Evolutionary conservation across 106 monocot species (phyloP), one percentile per base, ranked within the genome.

Genomic region (Acorus calamus): DNA sequence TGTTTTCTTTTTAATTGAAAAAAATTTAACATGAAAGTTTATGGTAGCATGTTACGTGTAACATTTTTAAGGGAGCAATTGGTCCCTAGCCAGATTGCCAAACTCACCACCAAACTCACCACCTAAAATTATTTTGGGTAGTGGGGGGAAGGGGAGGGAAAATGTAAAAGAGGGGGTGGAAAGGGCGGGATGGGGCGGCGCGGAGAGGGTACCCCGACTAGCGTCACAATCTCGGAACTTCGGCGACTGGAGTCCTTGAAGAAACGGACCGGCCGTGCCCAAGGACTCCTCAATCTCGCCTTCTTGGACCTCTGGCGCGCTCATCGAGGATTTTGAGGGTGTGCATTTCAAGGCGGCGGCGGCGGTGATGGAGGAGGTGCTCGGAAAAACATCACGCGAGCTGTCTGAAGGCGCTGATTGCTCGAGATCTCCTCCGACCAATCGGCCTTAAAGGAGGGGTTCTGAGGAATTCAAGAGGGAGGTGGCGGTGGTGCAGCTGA

Each of bases 391-490:
- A 60, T 70, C 41, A 65, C 69, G 42, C 76, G 8, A 70, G 69
- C 53, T 63, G 44, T 46, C 53, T 76, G 52, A 46, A 69, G 4
- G 13, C 53, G 1, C 59, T 76, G 53, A 70, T 76, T 46, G 69
- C 69, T 59, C 4, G 64, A 59, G 11, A 59, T 76, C 41, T 3
- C 63, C 14, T 63, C 57, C 2, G 47, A 76, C 14, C 64, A n/a
- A 0, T 8, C 52, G 41, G 52, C 11, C 1, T 42, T 75, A 3
- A 60, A 46, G 62, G 57, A 44, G 61, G 75, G 69, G 62, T 11
- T 75, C 47, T 28, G 65, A 60, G 4, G 64, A 69, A 47, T 70
- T 76, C 58, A 57, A 48, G 64, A 14, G 47, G 6, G 69, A 70
- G 46, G 56, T 65, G 3, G 58, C 42, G 10, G 69, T 51, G 10